Evolutionary conservation across 116 monocot species (phyloP), one percentile per base, ranked within the genome.

Genomic region (Cymodocea nodosa): DNA sequence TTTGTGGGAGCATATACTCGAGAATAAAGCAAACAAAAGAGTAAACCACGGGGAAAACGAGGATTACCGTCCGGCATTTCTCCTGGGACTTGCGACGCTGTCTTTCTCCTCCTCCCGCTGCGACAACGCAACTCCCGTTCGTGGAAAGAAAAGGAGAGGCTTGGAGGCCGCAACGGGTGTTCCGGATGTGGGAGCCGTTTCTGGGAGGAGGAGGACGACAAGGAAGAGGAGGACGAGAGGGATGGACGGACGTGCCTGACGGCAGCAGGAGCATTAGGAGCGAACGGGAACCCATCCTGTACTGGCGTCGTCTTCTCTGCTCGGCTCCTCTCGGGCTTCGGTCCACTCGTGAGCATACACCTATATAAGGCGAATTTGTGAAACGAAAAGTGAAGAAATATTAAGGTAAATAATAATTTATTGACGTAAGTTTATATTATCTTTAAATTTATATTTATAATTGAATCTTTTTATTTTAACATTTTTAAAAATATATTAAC

Each of bases 221-320:
- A n/a, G n/a, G n/a, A n/a, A 12, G 23, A 57, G 9, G 57, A 57
- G 57, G 24, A 25, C 9, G 23, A 58, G 25, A 25, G 18, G 13
- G 58, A 14, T 23, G 58, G 19, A 53, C 5, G 17, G 53, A 5
- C 17, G 53, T 53, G 53, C 53, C 53, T 0, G 5, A 4, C 12
- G 58, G 25, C 0, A 24, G 58, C 10, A 13, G 58, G 5, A 58
- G 24, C 58, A 58, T 15, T 15, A 20, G 22, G 24, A 23, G 58
- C 25, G 56, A 56, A 56, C 56, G n/a, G 56, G 24, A 58, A 58
- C 58, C 58, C 58, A 58, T 58, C 23, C 24, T 22, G 14, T 10
- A 22, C 5, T 22, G 12, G n/a, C 16, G 2, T 3, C 16, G 22
- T 19, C 56, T 56, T 10, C 56, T 44, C 44, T 10, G 44, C 12